Evolutionary conservation across 495 filamentous ascomycete genomes (phyloP).

Genomic region (Paragyromitra xinjiangensis): DNA sequence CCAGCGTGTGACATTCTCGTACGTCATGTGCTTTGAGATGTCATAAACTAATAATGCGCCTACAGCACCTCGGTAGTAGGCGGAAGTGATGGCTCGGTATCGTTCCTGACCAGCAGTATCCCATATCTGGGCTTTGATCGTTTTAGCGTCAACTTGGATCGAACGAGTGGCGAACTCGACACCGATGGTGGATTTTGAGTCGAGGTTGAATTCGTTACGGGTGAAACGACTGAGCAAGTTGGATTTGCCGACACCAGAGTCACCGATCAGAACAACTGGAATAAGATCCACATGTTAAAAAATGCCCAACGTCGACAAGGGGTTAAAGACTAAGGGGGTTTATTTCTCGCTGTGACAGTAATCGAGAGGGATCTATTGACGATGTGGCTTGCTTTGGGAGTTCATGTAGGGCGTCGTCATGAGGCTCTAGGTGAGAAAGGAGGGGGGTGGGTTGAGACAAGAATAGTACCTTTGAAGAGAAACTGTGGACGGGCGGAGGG

Average conservation of each 20-base stretch:
- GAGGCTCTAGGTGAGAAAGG: slow-evolving; percentile 53
- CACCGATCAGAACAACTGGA: slow-evolving; percentile 96
- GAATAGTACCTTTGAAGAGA: slow-evolving; percentile 90
- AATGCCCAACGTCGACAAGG: slow-evolving; percentile 6
- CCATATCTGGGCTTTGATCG: slow-evolving; percentile 99
- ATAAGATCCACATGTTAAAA: slow-evolving; percentile 58
- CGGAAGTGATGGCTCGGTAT: slow-evolving; percentile 98
- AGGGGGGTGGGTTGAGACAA: slow-evolving; percentile 56
- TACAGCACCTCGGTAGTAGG: slow-evolving; percentile 97
- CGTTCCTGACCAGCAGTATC: slow-evolving; percentile 99
- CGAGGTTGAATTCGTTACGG: slow-evolving; percentile 99
- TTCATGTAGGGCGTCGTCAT: slow-evolving; percentile 48
- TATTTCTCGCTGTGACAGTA: slow-evolving; percentile 5
- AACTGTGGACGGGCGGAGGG: slow-evolving; percentile 69
- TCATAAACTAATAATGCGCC: slow-evolving; percentile 98
- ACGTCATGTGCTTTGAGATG: slow-evolving; percentile 99
- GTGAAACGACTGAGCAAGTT: slow-evolving; percentile 99
- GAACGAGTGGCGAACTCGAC: slow-evolving; percentile 99
- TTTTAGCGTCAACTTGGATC: slow-evolving; percentile 99
- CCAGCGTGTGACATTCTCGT: slow-evolving; percentile 99
- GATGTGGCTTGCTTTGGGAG: slow-evolving; percentile 33
- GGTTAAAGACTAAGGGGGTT: not conserved
- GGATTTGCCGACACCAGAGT: slow-evolving; percentile 99
- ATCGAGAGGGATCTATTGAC: slow-evolving; percentile 23
- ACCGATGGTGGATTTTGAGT: slow-evolving; percentile 99